Evolutionary conservation across 495 filamentous ascomycete species (phyloP), one percentile per base, ranked within the genome.

Genomic region (Aspergillus panamensis): DNA sequence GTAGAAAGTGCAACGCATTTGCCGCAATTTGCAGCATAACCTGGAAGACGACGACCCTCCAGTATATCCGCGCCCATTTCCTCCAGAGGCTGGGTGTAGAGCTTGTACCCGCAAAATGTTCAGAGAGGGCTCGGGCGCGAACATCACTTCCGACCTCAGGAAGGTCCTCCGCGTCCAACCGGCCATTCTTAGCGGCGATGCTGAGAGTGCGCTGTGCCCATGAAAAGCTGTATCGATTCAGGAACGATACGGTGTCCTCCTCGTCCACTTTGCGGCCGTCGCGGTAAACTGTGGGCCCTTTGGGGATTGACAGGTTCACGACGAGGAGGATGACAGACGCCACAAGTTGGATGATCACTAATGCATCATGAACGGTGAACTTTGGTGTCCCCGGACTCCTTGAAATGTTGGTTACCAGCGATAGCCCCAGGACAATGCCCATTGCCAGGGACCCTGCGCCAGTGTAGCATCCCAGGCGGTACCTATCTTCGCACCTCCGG

Each of bases 211-310:
- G 57, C 1, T 53, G 59, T 14, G 80, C 75, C 87, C 87, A 90
- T 16, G 62, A 57, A 62, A 82, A 89, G 30, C 74, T 87, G 64
- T 80, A 85, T 33, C 80, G 78, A 32, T 68, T 73, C 49, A 84
- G 67, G 2, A 85, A 81, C 1, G 84, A 84, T 20, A 66, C 75
- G 1, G 85, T 83, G 48, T 75, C 78, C 69, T 82, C 73, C 25
- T 76, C 66, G 62, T 89, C 87, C 7, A 90, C 81, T 25, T 66
- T 60, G 17, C 76, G 64, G 37, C 79, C 82, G 53, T 68, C 51
- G 17, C 79, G 60, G 56, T 75, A 72, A 48, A 88, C 80, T 30
- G 80, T 77, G 8, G 87, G 86, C n/a, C 87, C 73, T 40, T 85
- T 77, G 17, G 84, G 86, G 20, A 89, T 54, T 37, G 59, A 29